Base-by-base conservation (phyloP, 257 asterid genomes). In the Fraxinus excelsior region DNA sequence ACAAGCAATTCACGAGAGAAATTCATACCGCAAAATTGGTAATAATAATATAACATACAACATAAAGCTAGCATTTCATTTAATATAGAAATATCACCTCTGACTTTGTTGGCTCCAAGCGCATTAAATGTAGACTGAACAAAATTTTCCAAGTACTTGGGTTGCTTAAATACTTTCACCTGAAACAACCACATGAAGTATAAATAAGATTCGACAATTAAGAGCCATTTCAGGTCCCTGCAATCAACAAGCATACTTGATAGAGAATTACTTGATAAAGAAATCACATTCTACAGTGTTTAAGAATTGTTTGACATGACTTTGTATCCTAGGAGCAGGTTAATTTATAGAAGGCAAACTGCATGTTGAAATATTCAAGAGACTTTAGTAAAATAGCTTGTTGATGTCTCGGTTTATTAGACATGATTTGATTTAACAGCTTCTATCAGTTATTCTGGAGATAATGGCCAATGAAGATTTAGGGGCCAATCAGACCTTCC, bases 121-220 rank as follows among this genome's bases (percentile, higher is more conserved):
- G 98, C 99, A 87, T 90, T 85, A 73, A 95, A 91, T 16, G 99
- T 85, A 66, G 99, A 66, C 78, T 95, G 97, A 71, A 95, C 97
- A 85, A 95, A 95, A 76, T 91, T 95, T 84, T 92, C 80, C 88
- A 95, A 86, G 88, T 95, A 95, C 81, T 91, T 90, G 71, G 96
- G 92, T 84, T 95, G 96, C 87, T 72, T 82, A 78, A 95, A 95
- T 44, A 95, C 97, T 86, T 91, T 95, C 78, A 95, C 99, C 97
- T 95, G 96, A 81, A 80, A 68, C 85, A 84, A 34, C 56, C 78
- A 82, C 75, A 76, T 73, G 58, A 83, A 60, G 11, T 23, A 56
- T 42, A 76, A 70, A 76, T 81, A 83, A 82, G 78, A 81, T 73
- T 73, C 73, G 71, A 81, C 31, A 31, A 53, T 16, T n/a, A n/a